Evolutionary conservation across 352 stramenopile species (phyloP).

Genomic region (Phytophthora multivora): DNA sequence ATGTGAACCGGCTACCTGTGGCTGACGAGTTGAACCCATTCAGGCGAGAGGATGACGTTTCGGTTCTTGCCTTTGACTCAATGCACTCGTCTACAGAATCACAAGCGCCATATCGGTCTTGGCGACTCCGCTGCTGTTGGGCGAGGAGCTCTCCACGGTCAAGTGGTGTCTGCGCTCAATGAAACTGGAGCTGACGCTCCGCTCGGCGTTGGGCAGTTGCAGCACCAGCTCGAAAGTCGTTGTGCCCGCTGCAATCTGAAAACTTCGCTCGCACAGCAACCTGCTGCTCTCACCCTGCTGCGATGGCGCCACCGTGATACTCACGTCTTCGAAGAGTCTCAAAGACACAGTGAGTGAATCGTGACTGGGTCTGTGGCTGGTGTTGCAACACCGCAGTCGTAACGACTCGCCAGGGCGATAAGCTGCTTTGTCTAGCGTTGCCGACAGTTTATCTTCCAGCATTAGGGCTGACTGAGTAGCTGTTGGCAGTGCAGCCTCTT

Average conservation of each 20-base stretch:
- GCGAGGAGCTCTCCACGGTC: not conserved
- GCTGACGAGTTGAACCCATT: not conserved
- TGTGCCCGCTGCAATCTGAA: conserved; percentile 2
- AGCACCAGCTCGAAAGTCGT: conserved; percentile 6
- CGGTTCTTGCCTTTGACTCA: conserved; percentile 11
- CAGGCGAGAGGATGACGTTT: conserved; percentile 4
- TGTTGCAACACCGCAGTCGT: conserved; percentile 5
- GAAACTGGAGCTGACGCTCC: conserved; percentile 14
- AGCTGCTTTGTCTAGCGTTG: conserved; percentile 5
- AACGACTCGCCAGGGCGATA: conserved; percentile 2
- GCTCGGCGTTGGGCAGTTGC: not conserved
- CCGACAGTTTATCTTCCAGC: not conserved
- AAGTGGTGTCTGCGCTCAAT: conserved; percentile 8
- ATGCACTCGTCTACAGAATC: conserved; percentile 13
- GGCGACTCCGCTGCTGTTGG: not conserved
- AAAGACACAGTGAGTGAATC: conserved; percentile 4
- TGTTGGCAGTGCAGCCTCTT: not conserved
- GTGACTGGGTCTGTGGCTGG: not conserved
- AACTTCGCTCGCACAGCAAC: conserved; percentile 3
- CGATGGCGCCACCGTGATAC: conserved; percentile 3
- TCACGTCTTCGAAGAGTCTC: conserved; percentile 13
- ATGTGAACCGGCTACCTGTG: too few relatives aligned
- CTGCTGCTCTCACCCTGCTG: conserved; percentile 3
- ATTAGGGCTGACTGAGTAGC: not conserved
- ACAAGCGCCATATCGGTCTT: conserved; percentile 6